phyloP scores from a whole-genome alignment of 83 land plant genomes.

The Diphasiastrum complanatum region DNA sequence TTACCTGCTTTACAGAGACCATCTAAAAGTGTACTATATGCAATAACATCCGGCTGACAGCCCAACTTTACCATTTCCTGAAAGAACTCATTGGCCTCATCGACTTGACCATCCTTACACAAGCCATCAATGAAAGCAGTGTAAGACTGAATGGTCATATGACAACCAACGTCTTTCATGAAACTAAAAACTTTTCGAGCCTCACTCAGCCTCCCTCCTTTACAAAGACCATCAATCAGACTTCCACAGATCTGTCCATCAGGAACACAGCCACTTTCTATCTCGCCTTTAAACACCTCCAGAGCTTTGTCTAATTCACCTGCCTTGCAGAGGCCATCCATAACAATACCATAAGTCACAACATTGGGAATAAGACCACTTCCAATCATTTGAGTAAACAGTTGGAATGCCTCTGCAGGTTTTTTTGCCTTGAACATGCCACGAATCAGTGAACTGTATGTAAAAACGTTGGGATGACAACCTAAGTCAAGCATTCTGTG shows the following conservation, averaged over 20 bases:
- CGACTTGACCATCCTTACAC: slow-evolving; percentile 25
- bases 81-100: slow-evolving; percentile 30
- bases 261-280: slow-evolving; percentile 14
- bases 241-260: slow-evolving; percentile 30
- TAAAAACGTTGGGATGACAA: slow-evolving; percentile 27
- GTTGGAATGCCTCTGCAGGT: slow-evolving; percentile 17
- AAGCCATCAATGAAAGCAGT: slow-evolving; percentile 29
- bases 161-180: not conserved
- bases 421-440: slow-evolving; percentile 23
- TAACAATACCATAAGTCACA: slow-evolving; percentile 34
- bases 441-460: slow-evolving; percentile 31
- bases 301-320: slow-evolving; percentile 23
- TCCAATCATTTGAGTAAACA: slow-evolving; percentile 26
- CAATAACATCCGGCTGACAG: slow-evolving; percentile 27
- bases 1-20: slow-evolving; percentile 22
- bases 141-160: slow-evolving; percentile 22
- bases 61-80: slow-evolving; percentile 31
- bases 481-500: no score
- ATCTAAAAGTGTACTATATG: slow-evolving; percentile 28
- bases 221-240: slow-evolving; percentile 34
- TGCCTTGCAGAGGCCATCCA: slow-evolving; percentile 29
- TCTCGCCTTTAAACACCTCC: slow-evolving; percentile 20
- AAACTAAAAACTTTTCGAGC: slow-evolving; percentile 23
- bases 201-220: slow-evolving; percentile 16
- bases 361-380: slow-evolving; percentile 25